Evolutionary conservation across 176 grass and related monocot species (phyloP).

Genomic region (Cenchrus americanus): DNA sequence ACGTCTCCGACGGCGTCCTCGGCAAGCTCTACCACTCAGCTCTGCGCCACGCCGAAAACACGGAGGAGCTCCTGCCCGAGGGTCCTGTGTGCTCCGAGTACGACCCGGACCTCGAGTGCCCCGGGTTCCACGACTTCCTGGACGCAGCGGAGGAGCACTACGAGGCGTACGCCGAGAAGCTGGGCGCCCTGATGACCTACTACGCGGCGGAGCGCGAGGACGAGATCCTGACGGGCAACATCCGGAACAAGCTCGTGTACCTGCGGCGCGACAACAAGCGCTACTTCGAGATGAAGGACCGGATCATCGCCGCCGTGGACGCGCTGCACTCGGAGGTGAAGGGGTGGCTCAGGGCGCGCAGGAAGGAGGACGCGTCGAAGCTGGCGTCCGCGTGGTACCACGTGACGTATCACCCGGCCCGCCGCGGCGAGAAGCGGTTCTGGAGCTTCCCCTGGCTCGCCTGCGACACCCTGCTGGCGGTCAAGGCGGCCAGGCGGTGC

Average conservation of each 20-base stretch:
- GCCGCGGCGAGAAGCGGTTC: slow-evolving; percentile 41
- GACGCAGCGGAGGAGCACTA: slow-evolving; percentile 60
- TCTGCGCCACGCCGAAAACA: slow-evolving; percentile 33
- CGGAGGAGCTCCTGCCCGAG: slow-evolving; percentile 7
- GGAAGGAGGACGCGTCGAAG: slow-evolving; percentile 34
- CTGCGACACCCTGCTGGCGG: slow-evolving; percentile 59
- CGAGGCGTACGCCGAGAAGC: slow-evolving; percentile 62
- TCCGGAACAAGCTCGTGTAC: slow-evolving; percentile 70
- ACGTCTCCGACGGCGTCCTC: slow-evolving; percentile 61
- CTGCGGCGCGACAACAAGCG: slow-evolving; percentile 77
- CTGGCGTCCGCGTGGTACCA: slow-evolving; percentile 93
- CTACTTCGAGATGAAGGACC: slow-evolving; percentile 90
- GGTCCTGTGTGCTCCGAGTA: slow-evolving; percentile 19
- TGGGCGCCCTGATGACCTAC: slow-evolving; percentile 75
- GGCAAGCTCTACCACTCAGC: slow-evolving; percentile 73
- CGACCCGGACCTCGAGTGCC: slow-evolving; percentile 66
- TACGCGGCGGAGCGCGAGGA: slow-evolving; percentile 75
- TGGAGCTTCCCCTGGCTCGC: slow-evolving; percentile 88
- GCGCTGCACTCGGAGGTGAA: slow-evolving; percentile 61
- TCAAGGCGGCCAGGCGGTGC: slow-evolving; percentile 55
- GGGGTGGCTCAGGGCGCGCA: slow-evolving; percentile 54
- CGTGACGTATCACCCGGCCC: slow-evolving; percentile 74
- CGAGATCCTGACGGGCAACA: slow-evolving; percentile 93
- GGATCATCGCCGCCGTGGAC: slow-evolving; percentile 66
- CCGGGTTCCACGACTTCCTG: slow-evolving; percentile 65